Conservation (phyloP, 2,329 filamentous ascomycete species). For the Lachnellula subtilissima region DNA sequence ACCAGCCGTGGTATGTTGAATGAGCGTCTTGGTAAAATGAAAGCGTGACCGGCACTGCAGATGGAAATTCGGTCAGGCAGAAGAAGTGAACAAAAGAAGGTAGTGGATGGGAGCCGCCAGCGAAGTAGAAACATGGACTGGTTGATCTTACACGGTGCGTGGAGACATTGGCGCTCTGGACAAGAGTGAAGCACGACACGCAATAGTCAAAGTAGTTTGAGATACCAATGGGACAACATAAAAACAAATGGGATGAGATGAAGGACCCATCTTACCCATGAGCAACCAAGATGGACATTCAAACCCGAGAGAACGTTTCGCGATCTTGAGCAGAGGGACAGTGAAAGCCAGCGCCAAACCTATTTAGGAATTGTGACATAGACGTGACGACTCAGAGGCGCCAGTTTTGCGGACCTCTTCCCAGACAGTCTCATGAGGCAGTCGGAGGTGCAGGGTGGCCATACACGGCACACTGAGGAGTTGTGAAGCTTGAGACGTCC, state of each 20-base stretch:
- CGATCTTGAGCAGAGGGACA: constrained; percentile 4
- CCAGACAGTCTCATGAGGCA: constrained; percentile 25
- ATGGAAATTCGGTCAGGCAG: constrained; percentile 15
- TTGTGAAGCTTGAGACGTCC: constrained; percentile 8
- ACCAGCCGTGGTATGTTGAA: constrained; percentile 27
- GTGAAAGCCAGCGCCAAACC: neutral
- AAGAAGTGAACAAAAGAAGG: constrained; percentile 14
- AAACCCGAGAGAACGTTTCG: constrained; percentile 18
- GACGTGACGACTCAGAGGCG: constrained; percentile 7
- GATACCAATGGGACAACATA: constrained; percentile 8
- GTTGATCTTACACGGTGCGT: constrained; percentile 21
- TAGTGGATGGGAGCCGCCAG: constrained; percentile 7
- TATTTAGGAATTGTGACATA: neutral
- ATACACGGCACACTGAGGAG: constrained; percentile 14
- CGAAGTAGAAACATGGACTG: constrained; percentile 21
- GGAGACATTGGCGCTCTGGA: constrained; percentile 22
- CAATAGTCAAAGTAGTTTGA: constrained; percentile 11
- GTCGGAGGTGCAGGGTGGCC: constrained; percentile 20
- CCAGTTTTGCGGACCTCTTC: constrained; percentile 9
- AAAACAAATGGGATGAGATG: constrained; percentile 21
- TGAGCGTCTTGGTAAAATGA: constrained; percentile 17
- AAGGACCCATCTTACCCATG: constrained; percentile 12
- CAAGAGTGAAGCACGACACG: constrained; percentile 17
- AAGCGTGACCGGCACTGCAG: constrained; percentile 30
- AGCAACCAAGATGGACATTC: constrained; percentile 6